These are phyloP conservation scores for Conticribra weissflogii DNA, from an alignment of 108 stramenopile species.

Conservation along the genomic window DNA sequence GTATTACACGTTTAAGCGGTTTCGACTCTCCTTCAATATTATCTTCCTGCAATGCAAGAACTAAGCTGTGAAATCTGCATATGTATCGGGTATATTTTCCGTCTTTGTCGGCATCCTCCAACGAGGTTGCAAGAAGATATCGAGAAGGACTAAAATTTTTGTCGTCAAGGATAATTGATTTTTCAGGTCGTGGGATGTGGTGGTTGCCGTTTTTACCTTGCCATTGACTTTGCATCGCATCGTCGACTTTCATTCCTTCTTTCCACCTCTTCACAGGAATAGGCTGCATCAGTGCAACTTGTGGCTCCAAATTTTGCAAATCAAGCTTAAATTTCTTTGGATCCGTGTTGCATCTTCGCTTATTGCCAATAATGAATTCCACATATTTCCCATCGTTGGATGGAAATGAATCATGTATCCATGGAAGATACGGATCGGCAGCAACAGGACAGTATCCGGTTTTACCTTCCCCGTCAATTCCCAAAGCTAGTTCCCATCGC, in stretches of 20 bases:
- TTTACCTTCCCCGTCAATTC: not conserved
- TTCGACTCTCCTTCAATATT: not conserved
- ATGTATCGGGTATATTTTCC: constrained; percentile 41
- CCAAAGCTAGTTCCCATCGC: constrained; percentile 38
- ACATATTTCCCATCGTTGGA: constrained; percentile 27
- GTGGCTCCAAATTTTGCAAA: constrained; percentile 46
- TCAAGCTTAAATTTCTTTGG: constrained; percentile 31
- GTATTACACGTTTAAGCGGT: constrained; percentile 26
- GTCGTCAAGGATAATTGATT: not conserved
- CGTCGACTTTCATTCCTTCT: not conserved
- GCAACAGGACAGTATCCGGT: constrained; percentile 44
- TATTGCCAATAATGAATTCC: constrained; percentile 44
- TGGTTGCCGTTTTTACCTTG: not conserved
- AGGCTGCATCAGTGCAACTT: constrained; percentile 49
- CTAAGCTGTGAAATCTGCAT: constrained; percentile 44
- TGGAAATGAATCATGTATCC: constrained; percentile 51
- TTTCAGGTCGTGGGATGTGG: not conserved
- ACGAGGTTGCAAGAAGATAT: constrained; percentile 39
- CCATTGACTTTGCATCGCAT: constrained; percentile 6
- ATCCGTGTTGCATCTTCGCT: constrained; percentile 49
- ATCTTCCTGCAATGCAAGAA: not conserved
- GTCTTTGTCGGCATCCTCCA: constrained; percentile 48
- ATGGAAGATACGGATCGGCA: constrained; percentile 47
- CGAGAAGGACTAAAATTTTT: constrained; percentile 5
- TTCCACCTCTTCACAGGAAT: constrained; percentile 39